Evolutionary conservation across 2,329 filamentous ascomycete species (phyloP), one percentile per base, ranked within the genome.

Genomic region (Macrophomina phaseolina): DNA sequence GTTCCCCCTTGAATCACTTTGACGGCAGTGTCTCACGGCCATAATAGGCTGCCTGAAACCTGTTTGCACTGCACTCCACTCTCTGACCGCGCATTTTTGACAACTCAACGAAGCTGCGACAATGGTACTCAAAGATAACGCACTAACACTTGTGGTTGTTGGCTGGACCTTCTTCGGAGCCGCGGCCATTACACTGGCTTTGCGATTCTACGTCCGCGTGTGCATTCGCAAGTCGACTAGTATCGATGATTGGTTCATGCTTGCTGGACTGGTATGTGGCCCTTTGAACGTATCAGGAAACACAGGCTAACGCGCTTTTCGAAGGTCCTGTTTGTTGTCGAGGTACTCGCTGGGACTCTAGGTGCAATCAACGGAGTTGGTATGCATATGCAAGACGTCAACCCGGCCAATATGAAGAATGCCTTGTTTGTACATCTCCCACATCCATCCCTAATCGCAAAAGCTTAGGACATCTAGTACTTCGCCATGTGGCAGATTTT

Each of bases 401-500:
- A 14, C 16, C 14, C 56, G 32, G 65, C 49, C 12, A 63, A 60
- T 30, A 14, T 32, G 34, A 18, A 52, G 5, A 52, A 38, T 14
- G 46, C 34, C 7, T 9, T 67, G 16, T 56, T 63, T 28, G 34
- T 48, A 38, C 42, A 34, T 38, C 7, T 30, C 34, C 18, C 34
- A 38, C 18, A 11, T 36, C 36, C n/a, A n/a, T n/a, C 3, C n/a
- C 6, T 32, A 36, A 5, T 8, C n/a, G 8, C 7, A 14, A 6
- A 8, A 12, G 28, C 65, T 63, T 30, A 67, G 14, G 5, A 1
- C 2, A 9, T 18, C 9, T 28, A 67, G 56, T 61, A 45, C 7
- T 63, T 61, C 32, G 9, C 46, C 67, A 70, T 80, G 16, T 80
- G 77, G 69, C 79, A 82, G 69, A 72, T 79, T 3, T 65, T 81